A percentile compares a stretch with the other conserved stretches of the same genome.
These are phyloP conservation scores for Lodderomyces margitis DNA, from an alignment of 1,139 yeast genomes.

Conservation along the genomic window DNA sequence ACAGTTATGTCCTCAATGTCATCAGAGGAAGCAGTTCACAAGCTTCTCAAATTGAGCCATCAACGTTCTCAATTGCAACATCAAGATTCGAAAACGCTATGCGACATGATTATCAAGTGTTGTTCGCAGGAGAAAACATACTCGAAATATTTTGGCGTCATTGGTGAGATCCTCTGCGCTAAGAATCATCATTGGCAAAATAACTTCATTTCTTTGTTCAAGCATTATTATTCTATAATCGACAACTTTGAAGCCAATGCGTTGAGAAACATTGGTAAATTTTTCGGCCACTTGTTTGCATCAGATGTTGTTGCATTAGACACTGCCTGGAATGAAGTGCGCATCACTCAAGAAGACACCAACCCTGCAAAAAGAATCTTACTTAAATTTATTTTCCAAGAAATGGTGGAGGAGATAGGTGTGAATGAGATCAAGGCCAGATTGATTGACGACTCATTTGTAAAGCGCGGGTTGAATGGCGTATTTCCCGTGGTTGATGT, in stretches of 20 bases:
- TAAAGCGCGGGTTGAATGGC: constrained; percentile 47
- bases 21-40: constrained; percentile 91
- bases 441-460: constrained; percentile 46
- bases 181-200: constrained; percentile 52
- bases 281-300: constrained; percentile 85
- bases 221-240: constrained; percentile 52
- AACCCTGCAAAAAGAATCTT: constrained; percentile 81
- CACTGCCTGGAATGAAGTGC: constrained; percentile 53
- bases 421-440: constrained; percentile 46
- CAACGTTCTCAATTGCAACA: constrained; percentile 29
- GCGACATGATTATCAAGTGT: constrained; percentile 77
- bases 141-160: constrained; percentile 79
- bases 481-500: constrained; percentile 44
- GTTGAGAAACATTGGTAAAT: constrained; percentile 75
- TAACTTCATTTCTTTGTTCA: constrained; percentile 54
- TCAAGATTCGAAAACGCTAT: constrained; percentile 39
- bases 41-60: constrained; percentile 54
- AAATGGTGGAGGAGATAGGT: constrained; percentile 78
- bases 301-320: constrained; percentile 57
- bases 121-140: constrained; percentile 88
- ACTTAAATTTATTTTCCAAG: constrained; percentile 77
- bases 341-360: constrained; percentile 69
- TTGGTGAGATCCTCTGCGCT: constrained; percentile 64
- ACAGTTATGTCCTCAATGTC: constrained; percentile 92
- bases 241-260: constrained; percentile 72